These are phyloP conservation scores for Mortierella sp. DNA, from an alignment of 371 early-diverging fungal genomes.

Conservation along the genomic window DNA sequence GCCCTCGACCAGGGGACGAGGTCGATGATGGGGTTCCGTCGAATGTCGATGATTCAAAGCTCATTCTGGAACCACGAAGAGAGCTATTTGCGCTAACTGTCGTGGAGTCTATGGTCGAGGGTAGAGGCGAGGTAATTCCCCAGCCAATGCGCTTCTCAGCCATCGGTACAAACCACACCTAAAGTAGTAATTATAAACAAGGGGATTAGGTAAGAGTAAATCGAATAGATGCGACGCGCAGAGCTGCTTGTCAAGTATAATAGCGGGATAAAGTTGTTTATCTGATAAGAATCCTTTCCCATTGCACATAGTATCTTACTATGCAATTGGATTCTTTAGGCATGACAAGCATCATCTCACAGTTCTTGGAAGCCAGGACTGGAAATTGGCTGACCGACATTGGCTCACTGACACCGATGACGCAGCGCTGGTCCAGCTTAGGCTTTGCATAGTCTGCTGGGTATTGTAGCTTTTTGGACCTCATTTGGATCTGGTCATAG, in stretches of 20 bases:
- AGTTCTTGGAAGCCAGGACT: constrained; percentile 13
- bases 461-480: constrained; percentile 23
- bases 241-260: too few relatives aligned
- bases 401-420: constrained; percentile 29
- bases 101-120: not conserved
- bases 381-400: constrained; percentile 27
- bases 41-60: not conserved
- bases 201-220: not conserved
- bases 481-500: constrained; percentile 19
- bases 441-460: constrained; percentile 25
- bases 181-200: not conserved
- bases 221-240: too few relatives aligned
- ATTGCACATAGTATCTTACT: constrained; percentile 15
- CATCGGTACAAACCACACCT: constrained; percentile 48
- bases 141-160: constrained; percentile 39
- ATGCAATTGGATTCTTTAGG: constrained; percentile 31
- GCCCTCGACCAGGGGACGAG: not conserved
- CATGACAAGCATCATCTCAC: constrained; percentile 38
- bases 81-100: not conserved
- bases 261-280: too few relatives aligned
- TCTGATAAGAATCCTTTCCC: too few relatives aligned
- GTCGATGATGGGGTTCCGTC: constrained; percentile 5
- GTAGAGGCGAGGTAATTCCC: constrained; percentile 35
- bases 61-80: not conserved
- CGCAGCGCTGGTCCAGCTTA: constrained; percentile 31